Base-by-base conservation (phyloP, 345 rosid genomes). In the Eucalyptus rudis region DNA sequence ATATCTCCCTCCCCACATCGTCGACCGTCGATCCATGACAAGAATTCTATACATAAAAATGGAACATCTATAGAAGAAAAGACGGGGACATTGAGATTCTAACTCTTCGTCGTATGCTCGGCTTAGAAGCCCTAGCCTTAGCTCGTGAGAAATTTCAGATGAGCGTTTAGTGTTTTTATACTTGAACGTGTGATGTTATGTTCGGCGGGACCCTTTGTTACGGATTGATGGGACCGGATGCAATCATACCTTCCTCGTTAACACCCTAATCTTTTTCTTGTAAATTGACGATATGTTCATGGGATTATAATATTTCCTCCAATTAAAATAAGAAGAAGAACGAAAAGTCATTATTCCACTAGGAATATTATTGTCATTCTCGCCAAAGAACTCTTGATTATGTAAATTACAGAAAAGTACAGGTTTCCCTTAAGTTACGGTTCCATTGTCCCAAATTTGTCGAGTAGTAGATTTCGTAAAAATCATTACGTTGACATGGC, bases 71-170 rank as follows among this genome's bases (percentile, higher is more conserved):
- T 68, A 5, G 7, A 45, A 71, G 25, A 36, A 64, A 64, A 7
- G 5, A 76, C 3, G 5, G 15, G 5, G 5, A 22, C 27, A 71
- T 71, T 10, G 5, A 36, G 27, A 71, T 71, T 20, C 14, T n/a
- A 64, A 64, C 71, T n/a, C 33, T 29, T 64, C 19, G 1, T 3
- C 11, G 1, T 33, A 17, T 10, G 11, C 81, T 71, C 44, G 1
- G 2, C 44, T 71, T 2, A 71, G 0, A 71, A 71, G 14, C 14
- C 40, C 1, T 5, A 36, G 0, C 5, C 1, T 71, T 5, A 76
- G 4, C 27, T 56, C 8, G 1, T 36, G 4, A 22, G 45, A 76
- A 76, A 76, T 20, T 20, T 76, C 12, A 20, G 47, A 40, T 10
- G 14, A 76, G 8, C 47, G 0, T 10, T 5, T 11, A 36, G 45